Percentiles rank a stretch among this genome's conserved stretches.
Evolutionary conservation across 2,329 filamentous ascomycete genomes (phyloP).

Genomic region (Exophiala lecanii-corni): DNA sequence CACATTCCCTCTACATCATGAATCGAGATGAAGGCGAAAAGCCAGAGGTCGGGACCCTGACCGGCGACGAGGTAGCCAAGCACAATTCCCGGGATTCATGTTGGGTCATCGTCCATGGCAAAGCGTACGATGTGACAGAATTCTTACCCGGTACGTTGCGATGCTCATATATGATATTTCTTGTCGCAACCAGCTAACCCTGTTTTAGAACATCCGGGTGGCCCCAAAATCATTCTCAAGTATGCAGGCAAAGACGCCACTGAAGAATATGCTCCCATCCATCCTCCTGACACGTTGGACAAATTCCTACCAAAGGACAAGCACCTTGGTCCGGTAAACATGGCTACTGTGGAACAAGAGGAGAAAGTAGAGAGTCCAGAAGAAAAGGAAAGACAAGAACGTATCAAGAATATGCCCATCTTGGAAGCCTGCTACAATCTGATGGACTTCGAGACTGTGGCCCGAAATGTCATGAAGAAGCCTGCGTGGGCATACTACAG

Average conservation of each 20-base stretch:
- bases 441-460: constrained; percentile 93
- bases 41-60: constrained; percentile 36
- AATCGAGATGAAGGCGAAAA: constrained; percentile 22
- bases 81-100: constrained; percentile 80
- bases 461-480: constrained; percentile 87
- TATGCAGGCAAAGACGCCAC: constrained; percentile 95
- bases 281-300: constrained; percentile 79
- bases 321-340: constrained; percentile 85
- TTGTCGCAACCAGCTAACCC: constrained; percentile 2
- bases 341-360: constrained; percentile 51
- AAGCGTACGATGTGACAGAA: constrained; percentile 85
- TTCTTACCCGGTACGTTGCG: constrained; percentile 57
- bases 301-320: constrained; percentile 78
- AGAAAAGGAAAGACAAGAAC: constrained; percentile 69
- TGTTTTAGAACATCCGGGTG: constrained; percentile 72
- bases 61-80: constrained; percentile 58
- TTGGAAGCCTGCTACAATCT: constrained; percentile 89
- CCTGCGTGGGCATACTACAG: constrained; percentile 98
- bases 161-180: too few relatives aligned
- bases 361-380: constrained; percentile 61
- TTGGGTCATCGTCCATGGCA: constrained; percentile 87
- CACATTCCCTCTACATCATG: constrained; percentile 14
- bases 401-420: constrained; percentile 69
- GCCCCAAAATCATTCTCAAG: constrained; percentile 89
- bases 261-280: constrained; percentile 84